These are phyloP conservation scores for Xylariaceae sp. DNA, from an alignment of 2,329 filamentous ascomycete genomes.

Conservation along the genomic window DNA sequence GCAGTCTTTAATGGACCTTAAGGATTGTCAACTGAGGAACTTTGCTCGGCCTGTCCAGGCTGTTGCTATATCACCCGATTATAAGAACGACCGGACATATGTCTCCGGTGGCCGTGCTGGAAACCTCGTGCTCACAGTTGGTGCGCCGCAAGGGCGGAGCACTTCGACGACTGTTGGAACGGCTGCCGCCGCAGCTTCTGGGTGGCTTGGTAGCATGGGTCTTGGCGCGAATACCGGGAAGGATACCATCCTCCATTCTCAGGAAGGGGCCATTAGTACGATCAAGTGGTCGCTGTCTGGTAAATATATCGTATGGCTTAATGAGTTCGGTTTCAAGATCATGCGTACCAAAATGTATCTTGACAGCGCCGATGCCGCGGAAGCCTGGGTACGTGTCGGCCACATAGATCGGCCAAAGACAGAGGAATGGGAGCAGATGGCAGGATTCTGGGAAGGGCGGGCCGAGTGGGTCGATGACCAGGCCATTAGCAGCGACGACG, in stretches of 20 bases:
- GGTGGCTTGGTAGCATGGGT: conserved; percentile 87
- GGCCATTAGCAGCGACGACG: conserved; percentile 66
- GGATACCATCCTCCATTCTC: conserved; percentile 82
- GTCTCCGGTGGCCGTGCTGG: conserved; percentile 87
- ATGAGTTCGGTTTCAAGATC: conserved; percentile 95
- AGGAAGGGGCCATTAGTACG: conserved; percentile 83
- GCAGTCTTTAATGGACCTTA: conserved; percentile 76
- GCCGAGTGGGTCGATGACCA: conserved; percentile 90
- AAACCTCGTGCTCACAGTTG: conserved; percentile 78
- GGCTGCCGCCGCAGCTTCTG: conserved; percentile 76
- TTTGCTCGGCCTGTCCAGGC: conserved; percentile 90
- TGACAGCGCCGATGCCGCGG: conserved; percentile 68
- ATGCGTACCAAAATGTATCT: conserved; percentile 86
- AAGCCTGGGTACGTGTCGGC: conserved; percentile 90
- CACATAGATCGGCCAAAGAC: conserved; percentile 86
- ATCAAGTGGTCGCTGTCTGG: conserved; percentile 95
- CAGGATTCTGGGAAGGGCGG: conserved; percentile 86
- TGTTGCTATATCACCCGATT: conserved; percentile 91
- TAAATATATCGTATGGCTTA: conserved; percentile 90
- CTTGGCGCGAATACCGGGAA: conserved; percentile 72
- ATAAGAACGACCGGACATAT: conserved; percentile 82
- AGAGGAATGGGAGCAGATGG: conserved; percentile 92
- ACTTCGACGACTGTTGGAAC: conserved; percentile 83
- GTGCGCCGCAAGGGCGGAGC: conserved; percentile 71
- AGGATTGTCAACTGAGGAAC: conserved; percentile 86